These are phyloP conservation scores for Malassezia psittaci DNA, from an alignment of 1,284 basidiomycete species.

Conservation along the genomic window DNA sequence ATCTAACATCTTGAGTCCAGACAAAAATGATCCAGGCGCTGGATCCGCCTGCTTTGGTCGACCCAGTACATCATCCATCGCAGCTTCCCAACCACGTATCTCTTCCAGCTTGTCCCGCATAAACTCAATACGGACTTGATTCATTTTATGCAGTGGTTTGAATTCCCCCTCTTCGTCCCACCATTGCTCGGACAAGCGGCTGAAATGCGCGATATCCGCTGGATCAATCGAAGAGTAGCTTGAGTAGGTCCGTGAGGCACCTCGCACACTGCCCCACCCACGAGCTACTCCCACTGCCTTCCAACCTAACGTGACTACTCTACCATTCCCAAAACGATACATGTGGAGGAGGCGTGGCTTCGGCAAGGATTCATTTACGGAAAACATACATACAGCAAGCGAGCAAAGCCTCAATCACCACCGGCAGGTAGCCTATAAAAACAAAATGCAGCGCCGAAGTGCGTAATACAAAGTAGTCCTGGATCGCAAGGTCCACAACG, in stretches of 20 bases:
- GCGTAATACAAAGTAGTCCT: conserved; percentile 17
- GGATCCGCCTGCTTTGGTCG: background rate
- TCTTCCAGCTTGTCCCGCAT: conserved; percentile 62
- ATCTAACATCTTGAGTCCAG: conserved; percentile 63
- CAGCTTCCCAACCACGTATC: conserved; percentile 36
- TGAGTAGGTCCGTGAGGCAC: background rate
- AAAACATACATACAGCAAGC: conserved; percentile 7
- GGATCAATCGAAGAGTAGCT: conserved; percentile 27
- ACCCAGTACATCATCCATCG: conserved; percentile 19
- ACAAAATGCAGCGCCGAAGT: conserved; percentile 3
- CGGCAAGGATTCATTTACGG: background rate
- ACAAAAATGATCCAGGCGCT: conserved; percentile 49
- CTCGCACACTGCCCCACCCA: too few relatives aligned
- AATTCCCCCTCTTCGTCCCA: conserved; percentile 95
- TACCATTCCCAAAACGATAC: background rate
- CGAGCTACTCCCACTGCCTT: too few relatives aligned
- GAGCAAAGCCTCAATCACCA: conserved; percentile 5
- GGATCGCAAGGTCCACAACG: conserved; percentile 1
- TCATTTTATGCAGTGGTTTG: conserved; percentile 83
- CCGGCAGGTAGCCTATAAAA: conserved; percentile 10
- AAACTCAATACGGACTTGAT: conserved; percentile 76
- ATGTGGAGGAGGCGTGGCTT: background rate
- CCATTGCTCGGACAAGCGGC: conserved; percentile 80
- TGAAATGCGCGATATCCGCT: conserved; percentile 67
- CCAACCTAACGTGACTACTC: background rate